Base-by-base conservation (phyloP, 2,329 filamentous ascomycete species). In the Xylariaceae sp. region DNA sequence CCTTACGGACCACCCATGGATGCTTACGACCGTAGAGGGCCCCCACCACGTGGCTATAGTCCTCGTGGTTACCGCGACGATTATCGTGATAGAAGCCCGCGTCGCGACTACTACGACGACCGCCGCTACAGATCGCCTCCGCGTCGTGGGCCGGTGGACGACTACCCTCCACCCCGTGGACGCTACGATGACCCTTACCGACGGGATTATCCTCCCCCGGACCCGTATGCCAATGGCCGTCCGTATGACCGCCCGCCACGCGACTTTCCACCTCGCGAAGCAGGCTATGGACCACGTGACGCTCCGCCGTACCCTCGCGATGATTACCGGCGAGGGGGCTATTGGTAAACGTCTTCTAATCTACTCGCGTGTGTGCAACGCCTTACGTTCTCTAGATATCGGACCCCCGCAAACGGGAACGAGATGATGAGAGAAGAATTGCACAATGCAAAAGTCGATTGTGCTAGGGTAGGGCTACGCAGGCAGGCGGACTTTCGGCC, bases 71-170 rank as follows among this genome's bases (percentile, higher is more conserved):
- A 73, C 50, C 78, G 74, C 34, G 81, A 85, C 46, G 81, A 85
- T 49, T 95, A 95, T 65, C 88, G 90, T 60, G 88, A 94, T 58
- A 82, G 89, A 55, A 90, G 87, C 57, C 84, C 84, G 41, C 83
- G 84, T 44, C 83, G 87, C 52, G 85, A 90, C 44, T 94, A 95
- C 66, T 94, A 96, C 65, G 83, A 87, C 32, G 86, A 90, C 48
- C 80, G 84, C 58, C 78, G 83, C 34, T 88, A 89, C 57, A 83
- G 87, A 41, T 88, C 86, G 40, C 87, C 88, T 45, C 84, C 85
- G 31, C 83, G 85, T 50, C 82, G 83, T 48, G 73, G 74, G 49
- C 72, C 70, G 31, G 71, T 85, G 48, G 83, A 89, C 46, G 88
- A 94, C 57, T 92, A 94, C 44, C 67, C 67, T 52, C 78, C 80